phyloP scores from a whole-genome alignment of 768 basidiomycete species.

The Tulasnella sp. region DNA sequence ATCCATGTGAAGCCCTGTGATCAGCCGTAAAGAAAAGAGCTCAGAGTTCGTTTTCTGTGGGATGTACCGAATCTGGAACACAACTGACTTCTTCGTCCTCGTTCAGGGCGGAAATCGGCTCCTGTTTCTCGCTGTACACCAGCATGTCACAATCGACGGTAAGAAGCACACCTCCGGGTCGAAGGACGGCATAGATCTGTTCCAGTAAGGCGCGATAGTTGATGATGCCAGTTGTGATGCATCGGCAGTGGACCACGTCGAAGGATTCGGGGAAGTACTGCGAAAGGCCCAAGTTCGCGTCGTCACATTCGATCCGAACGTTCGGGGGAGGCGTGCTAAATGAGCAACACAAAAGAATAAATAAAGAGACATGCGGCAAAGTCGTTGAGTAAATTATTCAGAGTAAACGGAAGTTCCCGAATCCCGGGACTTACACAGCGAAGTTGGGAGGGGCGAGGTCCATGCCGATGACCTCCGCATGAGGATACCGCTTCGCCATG shows the following conservation, averaged over 20 bases:
- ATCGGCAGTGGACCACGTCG: constrained; percentile 15
- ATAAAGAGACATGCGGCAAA: neutral
- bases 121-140: constrained; percentile 17
- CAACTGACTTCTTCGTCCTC: constrained; percentile 6
- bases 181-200: neutral
- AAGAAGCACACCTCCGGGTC: constrained; percentile 16
- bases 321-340: constrained; percentile 11
- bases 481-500: constrained; percentile 10
- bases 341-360: too few species aligned
- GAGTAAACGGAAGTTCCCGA: neutral
- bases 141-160: constrained; percentile 14
- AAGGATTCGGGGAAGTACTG: constrained; percentile 17
- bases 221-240: constrained; percentile 20
- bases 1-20: constrained; percentile 21
- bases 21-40: neutral
- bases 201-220: constrained; percentile 5
- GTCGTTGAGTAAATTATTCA: neutral
- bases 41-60: neutral
- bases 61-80: too few species aligned
- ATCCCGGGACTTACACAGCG: neutral
- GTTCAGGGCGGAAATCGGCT: constrained; percentile 18
- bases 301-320: constrained; percentile 17
- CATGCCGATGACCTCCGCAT: constrained; percentile 20
- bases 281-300: constrained; percentile 10
- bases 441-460: constrained; percentile 10